Evolutionary conservation across 345 rosid genomes (phyloP).

Genomic region (Eucalyptus fibrosa): DNA sequence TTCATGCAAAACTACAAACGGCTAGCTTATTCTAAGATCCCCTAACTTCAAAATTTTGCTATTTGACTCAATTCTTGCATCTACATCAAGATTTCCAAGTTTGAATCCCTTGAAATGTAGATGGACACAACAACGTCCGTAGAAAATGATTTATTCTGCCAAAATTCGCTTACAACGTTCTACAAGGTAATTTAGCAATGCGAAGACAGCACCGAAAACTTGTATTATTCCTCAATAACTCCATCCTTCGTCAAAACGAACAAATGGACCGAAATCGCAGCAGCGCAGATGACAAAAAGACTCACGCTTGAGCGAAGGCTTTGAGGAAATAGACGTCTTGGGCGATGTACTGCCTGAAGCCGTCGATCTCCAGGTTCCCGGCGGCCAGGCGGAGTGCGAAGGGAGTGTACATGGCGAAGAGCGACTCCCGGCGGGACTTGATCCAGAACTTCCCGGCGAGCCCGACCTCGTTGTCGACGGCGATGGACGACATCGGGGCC

Average conservation of each 20-base stretch:
- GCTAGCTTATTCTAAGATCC: background rate
- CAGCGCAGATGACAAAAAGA: background rate
- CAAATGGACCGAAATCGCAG: background rate
- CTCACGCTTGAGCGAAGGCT: slow-evolving; percentile 89
- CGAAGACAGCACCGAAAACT: background rate
- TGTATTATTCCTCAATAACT: background rate
- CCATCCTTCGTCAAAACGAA: background rate
- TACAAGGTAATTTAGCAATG: background rate
- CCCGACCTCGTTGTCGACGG: slow-evolving; percentile 42
- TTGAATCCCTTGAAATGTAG: background rate
- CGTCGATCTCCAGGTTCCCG: slow-evolving; percentile 62
- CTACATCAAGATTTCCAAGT: background rate
- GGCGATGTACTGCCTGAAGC: slow-evolving; percentile 62
- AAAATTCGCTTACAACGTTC: background rate
- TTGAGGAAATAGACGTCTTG: slow-evolving; percentile 86
- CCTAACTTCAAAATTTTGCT: background rate
- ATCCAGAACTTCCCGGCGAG: slow-evolving; percentile 62
- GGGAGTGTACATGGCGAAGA: slow-evolving; percentile 66
- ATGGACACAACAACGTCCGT: background rate
- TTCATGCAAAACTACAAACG: background rate
- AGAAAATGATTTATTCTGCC: background rate
- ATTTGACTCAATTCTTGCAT: background rate
- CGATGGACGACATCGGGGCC: background rate
- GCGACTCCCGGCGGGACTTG: slow-evolving; percentile 50
- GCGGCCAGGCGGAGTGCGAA: slow-evolving; percentile 66